Percentiles rank a stretch among this genome's conserved stretches.
Conservation (phyloP, 2,329 filamentous ascomycete species). For the Zalaria obscura region DNA sequence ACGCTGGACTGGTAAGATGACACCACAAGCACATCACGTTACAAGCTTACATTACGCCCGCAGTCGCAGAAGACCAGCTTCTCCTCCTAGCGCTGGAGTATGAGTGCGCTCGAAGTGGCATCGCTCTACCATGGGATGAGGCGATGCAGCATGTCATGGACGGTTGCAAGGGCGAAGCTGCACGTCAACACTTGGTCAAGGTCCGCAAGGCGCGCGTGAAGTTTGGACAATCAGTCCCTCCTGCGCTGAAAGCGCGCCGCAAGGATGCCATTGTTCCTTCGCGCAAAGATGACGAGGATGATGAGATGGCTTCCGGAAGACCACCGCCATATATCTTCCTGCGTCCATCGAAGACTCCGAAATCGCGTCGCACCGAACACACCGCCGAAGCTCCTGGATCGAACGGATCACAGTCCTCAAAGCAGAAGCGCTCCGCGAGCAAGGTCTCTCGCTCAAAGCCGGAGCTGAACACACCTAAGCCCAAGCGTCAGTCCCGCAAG, state of each 20-base stretch:
- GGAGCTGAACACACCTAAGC: neutral
- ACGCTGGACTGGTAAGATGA: slow-evolving; percentile 15
- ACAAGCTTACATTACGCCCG: slow-evolving; percentile 1
- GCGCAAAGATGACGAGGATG: neutral
- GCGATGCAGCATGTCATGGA: slow-evolving; percentile 8
- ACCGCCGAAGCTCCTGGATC: neutral
- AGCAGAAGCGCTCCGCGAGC: slow-evolving; percentile 1
- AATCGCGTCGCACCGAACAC: neutral
- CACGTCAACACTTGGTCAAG: slow-evolving; percentile 15
- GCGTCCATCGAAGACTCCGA: neutral
- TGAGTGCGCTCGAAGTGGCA: slow-evolving; percentile 7
- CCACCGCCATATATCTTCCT: neutral
- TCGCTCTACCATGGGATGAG: slow-evolving; percentile 11
- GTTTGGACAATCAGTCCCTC: slow-evolving; percentile 9
- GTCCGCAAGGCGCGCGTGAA: slow-evolving; percentile 9
- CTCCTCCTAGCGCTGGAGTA: slow-evolving; percentile 11
- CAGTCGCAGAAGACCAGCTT: slow-evolving; percentile 14
- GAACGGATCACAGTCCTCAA: neutral
- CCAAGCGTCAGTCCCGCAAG: neutral
- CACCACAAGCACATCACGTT: neutral
- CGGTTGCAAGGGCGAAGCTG: slow-evolving; percentile 9
- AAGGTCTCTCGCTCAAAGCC: neutral
- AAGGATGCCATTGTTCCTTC: slow-evolving; percentile 17
- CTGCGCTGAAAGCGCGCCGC: slow-evolving; percentile 7
- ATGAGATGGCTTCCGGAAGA: neutral